Base-by-base conservation (phyloP, 805 yeast species). In the Yarrowia divulgata region DNA sequence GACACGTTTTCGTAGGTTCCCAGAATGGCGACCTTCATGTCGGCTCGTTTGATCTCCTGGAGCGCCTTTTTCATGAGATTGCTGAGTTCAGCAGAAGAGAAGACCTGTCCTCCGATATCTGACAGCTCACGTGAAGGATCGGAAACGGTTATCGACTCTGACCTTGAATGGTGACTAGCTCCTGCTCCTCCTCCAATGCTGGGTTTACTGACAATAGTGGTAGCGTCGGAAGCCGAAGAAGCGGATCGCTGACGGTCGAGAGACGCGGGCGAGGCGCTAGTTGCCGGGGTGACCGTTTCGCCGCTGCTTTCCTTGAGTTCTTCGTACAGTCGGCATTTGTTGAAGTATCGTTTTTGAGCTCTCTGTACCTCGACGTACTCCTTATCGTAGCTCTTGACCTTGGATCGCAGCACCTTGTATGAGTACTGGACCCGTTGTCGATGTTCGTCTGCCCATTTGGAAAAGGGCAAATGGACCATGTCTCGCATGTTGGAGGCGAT, bases 391-490 rank as follows among this genome's bases (percentile, higher is more conserved):
- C 78, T 81, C 72, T 83, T 84, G 55, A 85, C 81, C 72, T 85
- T 87, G 23, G 79, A 81, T 63, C 79, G 78, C 49, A 91, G 78
- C 6, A 83, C 81, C 69, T 83, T 81, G 68, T 87, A 88, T 18
- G 90, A 86, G 73, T 84, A 85, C 48, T 84, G 86, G 1, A 91
- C 83, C 58, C 96, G 80, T 72, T 85, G 85, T 67, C 84, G 84
- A 77, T 91, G 97, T 67, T 89, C 93, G 18, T 80, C 81, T 50
- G 93, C 84, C 96, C 96, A 92, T 73, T 84, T 84, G 12, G 85
- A 77, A 74, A 91, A 91, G 0, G 97, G 97, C 32, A 82, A 83
- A 64, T 90, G 75, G 0, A 91, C 94, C 77, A 85, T 79, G 1
- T 79, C 74, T 69, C 85, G 83, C 70, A 91, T 87, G 71, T 85